These are phyloP conservation scores for Stachybotrys elegans DNA, from an alignment of 2,329 filamentous ascomycete species.

Conservation along the genomic window DNA sequence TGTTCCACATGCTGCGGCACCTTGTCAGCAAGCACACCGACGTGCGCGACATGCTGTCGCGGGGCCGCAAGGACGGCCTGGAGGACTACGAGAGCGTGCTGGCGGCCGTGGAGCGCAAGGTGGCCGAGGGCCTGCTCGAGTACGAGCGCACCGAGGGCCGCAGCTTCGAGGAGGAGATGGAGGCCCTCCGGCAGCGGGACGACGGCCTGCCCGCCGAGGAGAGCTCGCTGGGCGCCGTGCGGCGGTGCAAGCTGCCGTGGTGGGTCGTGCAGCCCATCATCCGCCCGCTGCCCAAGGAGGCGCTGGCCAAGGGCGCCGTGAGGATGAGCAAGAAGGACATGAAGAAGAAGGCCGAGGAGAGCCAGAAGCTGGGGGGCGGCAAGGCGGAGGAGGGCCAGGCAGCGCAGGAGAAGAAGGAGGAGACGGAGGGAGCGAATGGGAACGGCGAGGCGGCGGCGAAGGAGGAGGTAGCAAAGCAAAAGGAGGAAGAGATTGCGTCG, in stretches of 20 bases:
- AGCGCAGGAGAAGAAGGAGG: conserved; percentile 9
- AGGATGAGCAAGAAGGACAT: conserved; percentile 66
- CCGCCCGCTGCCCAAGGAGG: conserved; percentile 81
- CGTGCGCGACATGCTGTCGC: conserved; percentile 78
- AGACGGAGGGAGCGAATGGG: too few relatives aligned
- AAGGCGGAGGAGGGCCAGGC: conserved; percentile 3
- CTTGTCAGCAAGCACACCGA: conserved; percentile 76
- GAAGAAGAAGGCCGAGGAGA: conserved; percentile 25
- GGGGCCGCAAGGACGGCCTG: conserved; percentile 64
- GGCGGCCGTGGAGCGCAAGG: conserved; percentile 66
- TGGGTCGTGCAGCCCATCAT: conserved; percentile 90
- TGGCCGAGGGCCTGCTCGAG: conserved; percentile 67
- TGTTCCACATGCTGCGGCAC: conserved; percentile 85
- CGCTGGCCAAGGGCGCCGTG: conserved; percentile 74
- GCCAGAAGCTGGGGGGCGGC: conserved; percentile 9
- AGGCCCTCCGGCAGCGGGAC: conserved; percentile 16
- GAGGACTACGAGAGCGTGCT: conserved; percentile 73
- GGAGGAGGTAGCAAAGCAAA: conserved; percentile 10
- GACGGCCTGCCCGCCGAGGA: conserved; percentile 39
- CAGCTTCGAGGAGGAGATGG: conserved; percentile 38
- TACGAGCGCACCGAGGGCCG: conserved; percentile 51
- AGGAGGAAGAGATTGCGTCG: conserved; percentile 17
- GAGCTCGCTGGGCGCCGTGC: conserved; percentile 63
- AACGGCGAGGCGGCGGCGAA: conserved; percentile 25
- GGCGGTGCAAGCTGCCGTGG: conserved; percentile 73